Evolutionary conservation across 208 protist genomes (phyloP).

Genomic region (Leishmania aethiopica): DNA sequence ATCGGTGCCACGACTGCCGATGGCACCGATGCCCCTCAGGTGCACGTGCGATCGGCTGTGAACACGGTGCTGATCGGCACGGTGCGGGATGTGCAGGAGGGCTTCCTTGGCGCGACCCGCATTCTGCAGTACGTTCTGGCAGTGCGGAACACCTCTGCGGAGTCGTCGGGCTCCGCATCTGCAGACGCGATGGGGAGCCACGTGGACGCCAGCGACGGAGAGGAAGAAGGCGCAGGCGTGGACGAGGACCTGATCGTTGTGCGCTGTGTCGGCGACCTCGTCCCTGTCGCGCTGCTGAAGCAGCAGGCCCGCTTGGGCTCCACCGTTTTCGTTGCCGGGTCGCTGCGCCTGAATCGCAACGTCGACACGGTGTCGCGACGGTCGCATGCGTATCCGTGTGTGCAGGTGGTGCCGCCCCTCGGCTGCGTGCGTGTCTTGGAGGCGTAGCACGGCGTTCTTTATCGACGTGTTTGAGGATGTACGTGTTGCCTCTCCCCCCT

Average conservation of each 20-base stretch:
- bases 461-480: not conserved
- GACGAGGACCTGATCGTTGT: slow-evolving; percentile 81
- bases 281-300: slow-evolving; percentile 44
- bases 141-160: slow-evolving; percentile 22
- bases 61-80: slow-evolving; percentile 69
- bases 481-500: not conserved
- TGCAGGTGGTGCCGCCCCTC: slow-evolving; percentile 75
- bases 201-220: not conserved
- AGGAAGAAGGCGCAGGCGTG: not conserved
- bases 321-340: slow-evolving; percentile 57
- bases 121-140: slow-evolving; percentile 76
- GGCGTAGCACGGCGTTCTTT: slow-evolving; percentile 1
- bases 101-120: slow-evolving; percentile 46
- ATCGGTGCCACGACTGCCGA: slow-evolving; percentile 8
- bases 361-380: slow-evolving; percentile 62
- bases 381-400: slow-evolving; percentile 81
- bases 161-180: not conserved
- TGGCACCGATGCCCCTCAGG: slow-evolving; percentile 23
- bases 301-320: slow-evolving; percentile 57
- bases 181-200: not conserved
- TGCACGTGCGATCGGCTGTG: slow-evolving; percentile 59
- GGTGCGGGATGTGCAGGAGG: slow-evolving; percentile 74
- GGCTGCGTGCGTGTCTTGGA: slow-evolving; percentile 57
- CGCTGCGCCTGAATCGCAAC: slow-evolving; percentile 77
- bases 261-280: slow-evolving; percentile 60